phyloP scores from a whole-genome alignment of 495 filamentous ascomycete species.

The Tuber brumale region DNA sequence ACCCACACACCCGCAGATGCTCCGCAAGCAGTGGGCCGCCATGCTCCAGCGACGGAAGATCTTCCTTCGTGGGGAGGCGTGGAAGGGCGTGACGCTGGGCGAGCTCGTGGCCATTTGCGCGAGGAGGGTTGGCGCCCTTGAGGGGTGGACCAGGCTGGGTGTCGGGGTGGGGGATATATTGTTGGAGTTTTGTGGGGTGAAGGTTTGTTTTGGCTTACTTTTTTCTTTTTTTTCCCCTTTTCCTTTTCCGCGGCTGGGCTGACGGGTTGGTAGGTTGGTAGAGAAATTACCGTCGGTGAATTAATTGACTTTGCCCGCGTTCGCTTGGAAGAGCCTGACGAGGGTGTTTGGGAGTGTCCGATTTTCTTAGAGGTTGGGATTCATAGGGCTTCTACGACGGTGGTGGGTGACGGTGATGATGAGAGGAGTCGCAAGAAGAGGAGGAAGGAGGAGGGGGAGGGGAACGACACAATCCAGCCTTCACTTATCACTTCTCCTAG shows the following conservation, averaged over 20 bases:
- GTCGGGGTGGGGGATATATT: background rate
- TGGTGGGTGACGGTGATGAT: background rate
- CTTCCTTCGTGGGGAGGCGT: background rate
- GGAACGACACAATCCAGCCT: background rate
- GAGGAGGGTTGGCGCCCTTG: background rate
- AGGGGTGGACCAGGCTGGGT: background rate
- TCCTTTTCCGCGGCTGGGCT: background rate
- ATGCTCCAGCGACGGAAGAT: background rate
- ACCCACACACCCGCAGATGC: background rate
- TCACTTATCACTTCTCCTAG: background rate
- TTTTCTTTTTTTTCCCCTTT: background rate
- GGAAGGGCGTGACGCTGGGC: background rate
- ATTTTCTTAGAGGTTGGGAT: background rate
- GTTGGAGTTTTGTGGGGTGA: background rate
- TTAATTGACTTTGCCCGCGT: background rate
- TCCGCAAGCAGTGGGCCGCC: background rate
- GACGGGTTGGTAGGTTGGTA: background rate
- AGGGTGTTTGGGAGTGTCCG: background rate
- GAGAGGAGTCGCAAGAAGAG: background rate
- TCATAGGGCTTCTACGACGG: background rate
- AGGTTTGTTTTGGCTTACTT: background rate
- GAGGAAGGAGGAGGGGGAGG: background rate
- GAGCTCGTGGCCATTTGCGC: background rate
- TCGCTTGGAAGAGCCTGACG: background rate
- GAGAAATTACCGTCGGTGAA: background rate